Percentiles rank a stretch among this genome's conserved stretches.
phyloP scores from a whole-genome alignment of 352 stramenopile species.

The Thraustotheca clavata region DNA sequence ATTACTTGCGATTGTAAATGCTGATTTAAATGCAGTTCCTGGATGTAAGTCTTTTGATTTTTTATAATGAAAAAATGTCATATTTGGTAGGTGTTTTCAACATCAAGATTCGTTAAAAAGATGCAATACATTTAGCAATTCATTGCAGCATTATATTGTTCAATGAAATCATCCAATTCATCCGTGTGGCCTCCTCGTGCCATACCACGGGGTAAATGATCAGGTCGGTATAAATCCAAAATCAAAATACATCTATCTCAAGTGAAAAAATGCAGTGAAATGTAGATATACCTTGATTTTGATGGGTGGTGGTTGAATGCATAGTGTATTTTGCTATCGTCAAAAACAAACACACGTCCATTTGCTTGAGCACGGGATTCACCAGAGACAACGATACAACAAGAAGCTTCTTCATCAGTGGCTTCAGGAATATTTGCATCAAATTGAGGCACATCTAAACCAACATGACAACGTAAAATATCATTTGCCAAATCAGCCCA shows the following conservation, averaged over 20 bases:
- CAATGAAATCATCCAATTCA: constrained; percentile 85
- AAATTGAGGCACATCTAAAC: constrained; percentile 51
- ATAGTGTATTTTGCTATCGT: constrained; percentile 88
- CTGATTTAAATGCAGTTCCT: constrained; percentile 88
- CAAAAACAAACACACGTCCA: constrained; percentile 81
- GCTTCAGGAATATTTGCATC: too few relatives aligned
- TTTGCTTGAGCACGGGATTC: constrained; percentile 62
- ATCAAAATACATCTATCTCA: constrained; percentile 57
- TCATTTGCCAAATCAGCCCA: constrained; percentile 88
- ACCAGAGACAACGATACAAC: constrained; percentile 67
- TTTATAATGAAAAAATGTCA: constrained; percentile 1
- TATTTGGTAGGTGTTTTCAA: constrained; percentile 77
- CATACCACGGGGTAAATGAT: constrained; percentile 64
- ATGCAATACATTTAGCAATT: neutral
- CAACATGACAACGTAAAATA: constrained; percentile 77
- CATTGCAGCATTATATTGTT: constrained; percentile 34
- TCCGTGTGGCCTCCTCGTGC: constrained; percentile 79
- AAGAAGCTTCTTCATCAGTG: constrained; percentile 54
- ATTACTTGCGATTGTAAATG: constrained; percentile 92
- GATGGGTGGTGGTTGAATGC: constrained; percentile 71
- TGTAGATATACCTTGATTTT: constrained; percentile 31
- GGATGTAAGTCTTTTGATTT: constrained; percentile 64
- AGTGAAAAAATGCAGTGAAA: neutral
- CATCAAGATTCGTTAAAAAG: constrained; percentile 56
- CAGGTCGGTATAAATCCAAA: constrained; percentile 79